Evolutionary conservation across 1,139 yeast species (phyloP), one percentile per base, ranked within the genome.

Genomic region (Saccharomyces pastorianus): DNA sequence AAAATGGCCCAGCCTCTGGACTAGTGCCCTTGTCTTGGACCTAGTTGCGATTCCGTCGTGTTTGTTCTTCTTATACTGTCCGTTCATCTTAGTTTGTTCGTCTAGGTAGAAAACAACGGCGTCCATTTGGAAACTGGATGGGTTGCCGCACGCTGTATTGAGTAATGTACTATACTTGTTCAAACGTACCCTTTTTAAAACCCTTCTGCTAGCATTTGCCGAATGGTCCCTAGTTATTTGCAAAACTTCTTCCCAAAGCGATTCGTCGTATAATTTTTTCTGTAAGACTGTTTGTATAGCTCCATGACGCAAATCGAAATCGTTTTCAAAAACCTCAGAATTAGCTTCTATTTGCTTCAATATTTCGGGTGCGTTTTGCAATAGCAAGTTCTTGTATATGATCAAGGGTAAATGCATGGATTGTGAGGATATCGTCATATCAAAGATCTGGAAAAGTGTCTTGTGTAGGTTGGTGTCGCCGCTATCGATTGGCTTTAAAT

Each of bases 401-500:
- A 59, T 48, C 28, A 69, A 51, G 11, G 71, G 67, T 25, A 64
- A 55, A 17, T 57, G 29, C 64, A 67, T 65, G 5, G 67, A 66
- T 47, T 65, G 64, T 2, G 64, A 51, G 3, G 65, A 55, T 1
- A 68, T 63, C 4, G 68, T 58, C 31, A 66, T 53, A 51, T 65
- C 71, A 48, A 68, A 65, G 11, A 68, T 61, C 25, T 59, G 60
- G 53, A 57, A 66, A 11, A 68, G 59, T 6, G 56, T 50, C 7
- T 4, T 38, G 9, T 38, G 44, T 4, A 38, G 26, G 42, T 59
- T 56, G n/a, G 53, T 54, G 17, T 51, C 27, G 26, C 54, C 52
- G 48, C 46, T 14, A 34, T 50, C 52, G 9, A 38, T 27, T 0
- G 65, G 63, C 51, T 64, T 62, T 32, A 66, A 48, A 59, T 89